Evolutionary conservation across 768 basidiomycete genomes (phyloP).

Genomic region (Kwoniella newhampshirensis): DNA sequence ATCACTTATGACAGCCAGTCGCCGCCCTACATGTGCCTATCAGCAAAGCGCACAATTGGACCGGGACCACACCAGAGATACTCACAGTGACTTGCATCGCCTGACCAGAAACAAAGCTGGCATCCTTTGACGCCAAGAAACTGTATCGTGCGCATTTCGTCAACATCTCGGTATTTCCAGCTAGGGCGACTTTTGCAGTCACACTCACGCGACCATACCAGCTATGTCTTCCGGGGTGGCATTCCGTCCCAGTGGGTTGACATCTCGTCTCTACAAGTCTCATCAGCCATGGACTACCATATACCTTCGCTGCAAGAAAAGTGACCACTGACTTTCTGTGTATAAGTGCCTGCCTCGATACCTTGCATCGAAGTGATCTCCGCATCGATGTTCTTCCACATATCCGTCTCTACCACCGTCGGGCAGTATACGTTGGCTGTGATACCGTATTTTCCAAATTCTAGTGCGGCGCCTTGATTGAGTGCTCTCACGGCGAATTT

Average conservation of each 20-base stretch:
- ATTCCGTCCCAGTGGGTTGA: slow-evolving; percentile 11
- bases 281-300: too few relatives aligned
- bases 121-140: slow-evolving; percentile 7
- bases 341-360: slow-evolving; percentile 3
- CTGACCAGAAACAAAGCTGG: slow-evolving; percentile 8
- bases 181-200: background rate
- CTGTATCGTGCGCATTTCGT: too few relatives aligned
- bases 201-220: slow-evolving; percentile 13
- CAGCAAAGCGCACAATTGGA: background rate
- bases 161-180: too few relatives aligned
- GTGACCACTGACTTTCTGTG: background rate
- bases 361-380: slow-evolving; percentile 1
- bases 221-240: slow-evolving; percentile 14
- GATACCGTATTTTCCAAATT: slow-evolving; percentile 12
- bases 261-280: slow-evolving; percentile 2
- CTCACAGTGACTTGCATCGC: slow-evolving; percentile 17
- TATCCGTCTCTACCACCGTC: slow-evolving; percentile 12
- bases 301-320: too few relatives aligned
- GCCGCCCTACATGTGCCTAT: background rate
- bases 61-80: background rate
- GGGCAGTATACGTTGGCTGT: slow-evolving; percentile 17
- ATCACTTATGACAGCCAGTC: slow-evolving; percentile 10
- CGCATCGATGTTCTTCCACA: slow-evolving; percentile 9
- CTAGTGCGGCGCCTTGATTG: slow-evolving; percentile 13
- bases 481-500: slow-evolving; percentile 12